phyloP scores from a whole-genome alignment of 2,329 filamentous ascomycete species.

The Pseudogymnoascus sp. region DNA sequence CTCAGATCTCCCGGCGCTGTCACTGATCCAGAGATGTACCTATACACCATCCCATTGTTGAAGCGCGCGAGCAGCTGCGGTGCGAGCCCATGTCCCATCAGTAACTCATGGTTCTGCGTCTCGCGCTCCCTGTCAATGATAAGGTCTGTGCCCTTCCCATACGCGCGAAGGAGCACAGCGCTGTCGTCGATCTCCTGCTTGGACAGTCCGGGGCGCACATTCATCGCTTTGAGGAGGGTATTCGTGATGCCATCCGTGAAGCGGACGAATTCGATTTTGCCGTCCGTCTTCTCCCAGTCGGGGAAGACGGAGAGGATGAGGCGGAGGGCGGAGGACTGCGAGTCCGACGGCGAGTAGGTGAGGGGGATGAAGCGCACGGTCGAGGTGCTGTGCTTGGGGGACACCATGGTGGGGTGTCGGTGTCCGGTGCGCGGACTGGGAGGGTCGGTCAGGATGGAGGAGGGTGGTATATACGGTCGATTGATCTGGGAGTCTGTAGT shows the following conservation, averaged over 20 bases:
- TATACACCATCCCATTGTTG: conserved; percentile 91
- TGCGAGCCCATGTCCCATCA: conserved; percentile 74
- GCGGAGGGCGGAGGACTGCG: conserved; percentile 66
- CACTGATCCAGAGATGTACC: conserved; percentile 73
- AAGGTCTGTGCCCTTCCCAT: conserved; percentile 87
- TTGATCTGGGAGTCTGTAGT: neutral
- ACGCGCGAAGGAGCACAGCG: conserved; percentile 82
- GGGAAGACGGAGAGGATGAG: conserved; percentile 74
- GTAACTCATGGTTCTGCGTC: conserved; percentile 71
- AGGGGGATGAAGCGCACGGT: conserved; percentile 60
- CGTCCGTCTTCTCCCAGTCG: conserved; percentile 67
- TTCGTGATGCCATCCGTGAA: conserved; percentile 99
- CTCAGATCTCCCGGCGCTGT: conserved; percentile 75
- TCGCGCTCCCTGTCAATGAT: conserved; percentile 91
- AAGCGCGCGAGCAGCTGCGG: conserved; percentile 85
- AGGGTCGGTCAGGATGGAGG: neutral
- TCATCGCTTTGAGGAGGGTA: conserved; percentile 73
- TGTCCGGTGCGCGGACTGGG: neutral
- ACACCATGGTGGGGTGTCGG: conserved; percentile 2
- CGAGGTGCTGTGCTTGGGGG: conserved; percentile 10
- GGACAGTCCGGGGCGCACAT: conserved; percentile 58
- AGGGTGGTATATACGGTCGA: neutral
- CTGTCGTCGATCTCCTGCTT: conserved; percentile 73
- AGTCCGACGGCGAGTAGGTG: conserved; percentile 68
- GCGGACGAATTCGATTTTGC: conserved; percentile 72